These are phyloP conservation scores for Ceratocystis lukuohia DNA, from an alignment of 2,329 filamentous ascomycete species.

Conservation along the genomic window DNA sequence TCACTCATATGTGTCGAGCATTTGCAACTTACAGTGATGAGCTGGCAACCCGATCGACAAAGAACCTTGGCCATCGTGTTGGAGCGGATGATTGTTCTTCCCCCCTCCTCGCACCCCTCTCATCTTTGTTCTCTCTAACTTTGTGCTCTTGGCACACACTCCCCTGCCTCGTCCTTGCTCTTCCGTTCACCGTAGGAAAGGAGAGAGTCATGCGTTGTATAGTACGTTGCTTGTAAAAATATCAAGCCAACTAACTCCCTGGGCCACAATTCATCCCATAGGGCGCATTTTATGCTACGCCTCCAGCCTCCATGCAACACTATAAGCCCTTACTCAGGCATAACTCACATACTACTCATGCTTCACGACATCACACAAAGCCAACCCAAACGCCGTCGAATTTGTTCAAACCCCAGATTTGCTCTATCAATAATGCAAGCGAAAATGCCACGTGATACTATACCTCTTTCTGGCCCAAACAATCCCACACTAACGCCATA, in stretches of 20 bases:
- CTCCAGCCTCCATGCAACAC: neutral
- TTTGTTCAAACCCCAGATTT: neutral
- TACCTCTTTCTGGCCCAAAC: neutral
- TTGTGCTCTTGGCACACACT: neutral
- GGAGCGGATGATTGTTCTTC: conserved; percentile 3
- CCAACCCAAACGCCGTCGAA: no score
- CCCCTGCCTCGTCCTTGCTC: neutral
- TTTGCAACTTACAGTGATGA: neutral
- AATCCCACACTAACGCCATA: neutral
- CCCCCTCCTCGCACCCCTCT: conserved; percentile 3
- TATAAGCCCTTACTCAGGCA: neutral
- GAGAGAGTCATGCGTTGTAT: neutral
- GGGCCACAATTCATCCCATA: no score
- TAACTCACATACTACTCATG: neutral
- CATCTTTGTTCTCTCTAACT: neutral
- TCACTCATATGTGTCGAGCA: neutral
- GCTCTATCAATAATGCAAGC: neutral
- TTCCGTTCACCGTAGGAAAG: neutral
- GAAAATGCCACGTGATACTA: neutral
- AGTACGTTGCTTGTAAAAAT: neutral
- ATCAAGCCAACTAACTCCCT: neutral
- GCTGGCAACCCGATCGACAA: neutral
- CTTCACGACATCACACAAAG: no score
- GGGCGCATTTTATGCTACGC: neutral
- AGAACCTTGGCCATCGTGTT: neutral